A percentile compares a stretch with the other conserved stretches of the same genome.
phyloP scores from a whole-genome alignment of 2,329 filamentous ascomycete species.

The Ophiostoma sp. region DNA sequence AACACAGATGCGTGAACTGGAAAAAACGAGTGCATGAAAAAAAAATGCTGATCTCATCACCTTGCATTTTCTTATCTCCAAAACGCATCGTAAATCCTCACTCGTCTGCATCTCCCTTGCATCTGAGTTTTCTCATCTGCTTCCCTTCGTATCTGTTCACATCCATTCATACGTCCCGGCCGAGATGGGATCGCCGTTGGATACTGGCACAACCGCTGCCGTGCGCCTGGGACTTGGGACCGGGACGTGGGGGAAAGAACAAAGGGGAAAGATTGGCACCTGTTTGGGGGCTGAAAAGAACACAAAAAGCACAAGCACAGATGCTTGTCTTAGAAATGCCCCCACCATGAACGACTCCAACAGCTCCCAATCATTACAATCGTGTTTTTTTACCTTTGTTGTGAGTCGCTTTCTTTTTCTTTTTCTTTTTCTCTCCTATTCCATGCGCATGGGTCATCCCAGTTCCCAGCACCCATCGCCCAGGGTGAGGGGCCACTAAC shows the following conservation, averaged over 20 bases:
- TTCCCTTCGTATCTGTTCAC: neutral
- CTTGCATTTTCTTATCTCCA: conserved; percentile 3
- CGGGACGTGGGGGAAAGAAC: neutral
- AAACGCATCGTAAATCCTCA: neutral
- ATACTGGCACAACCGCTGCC: neutral
- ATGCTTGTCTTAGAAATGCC: neutral
- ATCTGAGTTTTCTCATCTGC: neutral
- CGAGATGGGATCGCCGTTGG: neutral
- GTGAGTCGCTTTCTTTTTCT: conserved; percentile 1
- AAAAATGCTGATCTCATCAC: neutral
- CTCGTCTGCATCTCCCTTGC: neutral
- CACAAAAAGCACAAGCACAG: neutral
- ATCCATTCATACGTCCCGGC: neutral
- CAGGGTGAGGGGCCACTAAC: neutral
- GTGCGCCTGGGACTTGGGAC: neutral
- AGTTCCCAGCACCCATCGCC: neutral
- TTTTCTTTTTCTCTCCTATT: conserved; percentile 4
- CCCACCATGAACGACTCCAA: neutral
- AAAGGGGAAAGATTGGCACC: neutral
- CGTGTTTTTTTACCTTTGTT: neutral
- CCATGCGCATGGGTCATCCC: neutral
- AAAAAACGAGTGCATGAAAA: neutral
- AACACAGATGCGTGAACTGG: neutral
- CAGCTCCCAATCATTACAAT: neutral
- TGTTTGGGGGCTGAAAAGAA: conserved; percentile 7